Base-by-base conservation (phyloP, 352 stramenopile genomes). In the Pythium oligandrum region DNA sequence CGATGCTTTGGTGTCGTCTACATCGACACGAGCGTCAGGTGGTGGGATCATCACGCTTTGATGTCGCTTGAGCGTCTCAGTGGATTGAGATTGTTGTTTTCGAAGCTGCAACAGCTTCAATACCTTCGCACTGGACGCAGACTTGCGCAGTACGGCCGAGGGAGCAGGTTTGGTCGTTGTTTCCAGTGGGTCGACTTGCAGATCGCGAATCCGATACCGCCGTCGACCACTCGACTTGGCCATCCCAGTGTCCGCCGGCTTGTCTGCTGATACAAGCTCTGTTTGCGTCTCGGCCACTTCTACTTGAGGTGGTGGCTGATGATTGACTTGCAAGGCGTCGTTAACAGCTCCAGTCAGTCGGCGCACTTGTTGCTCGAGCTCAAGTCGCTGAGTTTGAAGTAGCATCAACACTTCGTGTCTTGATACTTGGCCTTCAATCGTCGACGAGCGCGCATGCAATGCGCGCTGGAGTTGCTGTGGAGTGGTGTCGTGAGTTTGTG, bases 61-160 rank as follows among this genome's bases (percentile, higher is more conserved):
- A 26, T 57, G 54, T 0, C 60, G 60, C 36, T 49, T 57, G 5
- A 26, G 17, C 17, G 17, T 26, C 17, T 26, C 17, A 26, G 58
- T 43, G 10, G 54, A 26, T 17, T 58, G 32, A 1, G 9, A 11
- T 39, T 48, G 11, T 36, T 75, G 59, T 47, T 82, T 79, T 5
- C 70, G 62, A 2, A 87, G 60, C 45, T 66, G 75, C 42, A 87
- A 65, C 8, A 87, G 62, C 43, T 73, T 83, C 26, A 87, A 57
- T 6, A 72, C 71, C 12, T 85, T 87, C 26, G 64, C 59, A 49
- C 61, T 52, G 11, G 55, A 56, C 59, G 59, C 10, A 43, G 37
- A 6, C 11, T 67, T 67, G 43, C 6, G 51, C 6, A 51, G 17
- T 26, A 26, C 17, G 17, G 17, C 17, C 17, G 17, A 26, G 17